phyloP scores from a whole-genome alignment of 176 grass and related monocot genomes.

The Themeda triandra region DNA sequence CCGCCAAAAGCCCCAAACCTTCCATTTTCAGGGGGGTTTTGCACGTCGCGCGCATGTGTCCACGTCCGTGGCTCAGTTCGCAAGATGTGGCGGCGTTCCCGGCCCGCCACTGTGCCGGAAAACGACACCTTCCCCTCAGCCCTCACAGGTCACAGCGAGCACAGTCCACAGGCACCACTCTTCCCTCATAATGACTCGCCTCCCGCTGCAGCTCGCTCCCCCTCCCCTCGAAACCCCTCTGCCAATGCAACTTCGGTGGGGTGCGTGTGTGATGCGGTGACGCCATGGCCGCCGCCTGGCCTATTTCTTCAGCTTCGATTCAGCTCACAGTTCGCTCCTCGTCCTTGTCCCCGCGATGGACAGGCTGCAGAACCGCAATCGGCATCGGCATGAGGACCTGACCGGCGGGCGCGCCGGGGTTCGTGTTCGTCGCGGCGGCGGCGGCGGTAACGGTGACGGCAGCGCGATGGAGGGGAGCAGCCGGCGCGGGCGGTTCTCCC shows the following conservation, averaged over 20 bases:
- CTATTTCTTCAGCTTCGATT: not conserved
- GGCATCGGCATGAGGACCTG: constrained; percentile 7
- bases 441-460: not conserved
- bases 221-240: not conserved
- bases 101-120: constrained; percentile 14
- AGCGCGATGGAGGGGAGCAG: constrained; percentile 7
- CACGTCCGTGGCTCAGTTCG: not conserved
- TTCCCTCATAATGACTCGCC: not conserved
- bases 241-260: not conserved
- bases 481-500: constrained; percentile 21
- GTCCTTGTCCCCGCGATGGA: constrained; percentile 11
- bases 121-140: not conserved
- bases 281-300: constrained; percentile 22
- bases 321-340: not conserved
- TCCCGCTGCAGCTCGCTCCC: not conserved
- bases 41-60: constrained; percentile 24
- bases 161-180: not conserved
- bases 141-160: not conserved
- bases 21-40: not conserved
- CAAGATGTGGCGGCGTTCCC: constrained; percentile 38
- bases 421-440: not conserved
- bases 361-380: constrained; percentile 3
- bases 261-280: not conserved
- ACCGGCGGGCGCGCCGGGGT: not conserved
- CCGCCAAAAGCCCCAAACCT: constrained; percentile 28